A percentile compares a stretch with the other conserved stretches of the same genome.
phyloP scores from a whole-genome alignment of 2,329 filamentous ascomycete genomes.

The Sphaerulina vaccinii region DNA sequence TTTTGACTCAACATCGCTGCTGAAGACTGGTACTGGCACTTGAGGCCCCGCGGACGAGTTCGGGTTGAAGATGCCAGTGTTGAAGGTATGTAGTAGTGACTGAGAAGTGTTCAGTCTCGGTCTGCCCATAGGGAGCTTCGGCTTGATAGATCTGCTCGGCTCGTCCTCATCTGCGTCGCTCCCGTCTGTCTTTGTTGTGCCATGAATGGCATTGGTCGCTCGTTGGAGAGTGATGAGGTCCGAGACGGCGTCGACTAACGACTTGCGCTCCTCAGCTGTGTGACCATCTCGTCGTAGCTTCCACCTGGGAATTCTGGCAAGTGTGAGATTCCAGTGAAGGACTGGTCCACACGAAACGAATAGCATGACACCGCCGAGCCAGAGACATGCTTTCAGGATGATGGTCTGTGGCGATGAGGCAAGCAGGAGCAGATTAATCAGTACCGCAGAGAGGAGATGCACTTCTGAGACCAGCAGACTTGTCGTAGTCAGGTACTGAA shows the following conservation, averaged over 20 bases:
- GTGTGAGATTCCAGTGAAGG: slow-evolving; percentile 76
- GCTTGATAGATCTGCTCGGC: slow-evolving; percentile 28
- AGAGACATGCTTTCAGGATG: slow-evolving; percentile 47
- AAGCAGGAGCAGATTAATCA: slow-evolving; percentile 79
- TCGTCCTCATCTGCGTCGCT: slow-evolving; percentile 52
- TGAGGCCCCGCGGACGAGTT: slow-evolving; percentile 28
- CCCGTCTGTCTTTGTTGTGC: slow-evolving; percentile 30
- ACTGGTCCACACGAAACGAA: slow-evolving; percentile 71
- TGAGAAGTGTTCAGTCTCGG: slow-evolving; percentile 25
- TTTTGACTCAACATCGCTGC: slow-evolving; percentile 10
- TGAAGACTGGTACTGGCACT: slow-evolving; percentile 6
- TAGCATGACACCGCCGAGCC: slow-evolving; percentile 68
- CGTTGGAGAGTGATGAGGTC: slow-evolving; percentile 38
- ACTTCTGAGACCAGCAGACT: slow-evolving; percentile 85
- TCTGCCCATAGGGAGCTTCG: slow-evolving; percentile 16
- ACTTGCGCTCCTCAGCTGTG: slow-evolving; percentile 44
- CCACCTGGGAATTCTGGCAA: slow-evolving; percentile 89
- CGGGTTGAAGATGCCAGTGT: slow-evolving; percentile 18
- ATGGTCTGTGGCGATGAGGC: slow-evolving; percentile 60
- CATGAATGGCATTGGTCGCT: slow-evolving; percentile 30
- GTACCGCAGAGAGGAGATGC: slow-evolving; percentile 76
- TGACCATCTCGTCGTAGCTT: slow-evolving; percentile 66
- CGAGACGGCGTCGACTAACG: slow-evolving; percentile 44
- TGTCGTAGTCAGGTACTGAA: slow-evolving; percentile 82
- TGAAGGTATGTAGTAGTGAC: slow-evolving; percentile 21